These are phyloP conservation scores for Termitomyces sp. DNA, from an alignment of 768 basidiomycete genomes.

Conservation along the genomic window DNA sequence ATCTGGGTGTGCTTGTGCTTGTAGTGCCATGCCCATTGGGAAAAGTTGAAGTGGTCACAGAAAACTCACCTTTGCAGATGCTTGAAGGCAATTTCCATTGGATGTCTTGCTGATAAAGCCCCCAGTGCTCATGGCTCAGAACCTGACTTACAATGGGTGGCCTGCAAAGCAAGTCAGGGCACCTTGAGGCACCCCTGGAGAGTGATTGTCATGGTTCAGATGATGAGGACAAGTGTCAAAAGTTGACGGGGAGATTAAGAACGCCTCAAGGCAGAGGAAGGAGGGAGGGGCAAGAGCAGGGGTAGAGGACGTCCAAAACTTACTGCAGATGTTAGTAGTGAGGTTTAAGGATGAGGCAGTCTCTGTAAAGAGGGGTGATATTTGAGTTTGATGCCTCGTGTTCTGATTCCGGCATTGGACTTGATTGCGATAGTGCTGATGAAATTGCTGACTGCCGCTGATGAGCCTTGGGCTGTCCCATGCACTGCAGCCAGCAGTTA, in stretches of 20 bases:
- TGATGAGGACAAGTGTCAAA: not conserved
- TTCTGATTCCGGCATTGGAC: no score
- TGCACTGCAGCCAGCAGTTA: no score
- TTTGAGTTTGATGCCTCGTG: no score
- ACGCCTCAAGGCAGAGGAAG: constrained; percentile 1
- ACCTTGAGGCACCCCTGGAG: not conserved
- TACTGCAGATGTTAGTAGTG: not conserved
- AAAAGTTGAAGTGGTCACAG: constrained; percentile 26
- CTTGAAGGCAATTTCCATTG: not conserved
- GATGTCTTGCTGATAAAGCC: not conserved
- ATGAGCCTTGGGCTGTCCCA: no score
- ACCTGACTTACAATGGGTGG: not conserved
- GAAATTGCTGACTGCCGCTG: no score
- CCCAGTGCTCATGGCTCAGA: not conserved
- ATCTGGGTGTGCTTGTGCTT: constrained; percentile 1
- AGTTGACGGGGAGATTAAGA: not conserved
- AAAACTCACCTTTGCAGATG: constrained; percentile 1
- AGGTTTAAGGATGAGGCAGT: not conserved
- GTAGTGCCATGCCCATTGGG: constrained; percentile 53
- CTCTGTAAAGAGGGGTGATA: no score
- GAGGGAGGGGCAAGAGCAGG: not conserved
- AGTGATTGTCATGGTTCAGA: not conserved
- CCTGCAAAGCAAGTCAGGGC: not conserved
- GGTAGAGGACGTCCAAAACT: not conserved
- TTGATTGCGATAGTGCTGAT: no score